A percentile compares a stretch with the other conserved stretches of the same genome.
Conservation (phyloP, 495 filamentous ascomycete genomes). For the Podospora anserina region DNA sequence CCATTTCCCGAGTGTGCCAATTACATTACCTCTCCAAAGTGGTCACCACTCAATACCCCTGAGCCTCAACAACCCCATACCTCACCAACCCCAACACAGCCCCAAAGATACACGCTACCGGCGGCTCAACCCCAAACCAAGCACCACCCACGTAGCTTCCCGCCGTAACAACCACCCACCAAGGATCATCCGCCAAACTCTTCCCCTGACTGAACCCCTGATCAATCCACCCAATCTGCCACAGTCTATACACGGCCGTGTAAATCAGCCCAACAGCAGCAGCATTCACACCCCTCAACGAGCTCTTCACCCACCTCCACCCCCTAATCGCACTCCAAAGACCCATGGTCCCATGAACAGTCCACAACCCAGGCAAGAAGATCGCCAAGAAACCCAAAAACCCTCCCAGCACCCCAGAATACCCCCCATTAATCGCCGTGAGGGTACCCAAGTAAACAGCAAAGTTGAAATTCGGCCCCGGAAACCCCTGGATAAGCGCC, state of each 20-base stretch:
- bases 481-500: constrained; percentile 78
- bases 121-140: constrained; percentile 56
- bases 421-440: constrained; percentile 41
- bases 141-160: constrained; percentile 52
- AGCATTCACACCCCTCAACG: constrained; percentile 70
- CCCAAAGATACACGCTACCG: constrained; percentile 55
- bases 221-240: constrained; percentile 70
- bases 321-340: constrained; percentile 63
- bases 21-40: background rate
- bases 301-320: constrained; percentile 51
- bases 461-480: constrained; percentile 87
- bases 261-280: constrained; percentile 76
- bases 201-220: constrained; percentile 54
- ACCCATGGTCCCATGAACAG: constrained; percentile 65
- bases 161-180: constrained; percentile 60
- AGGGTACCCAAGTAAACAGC: constrained; percentile 72
- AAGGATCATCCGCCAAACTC: constrained; percentile 52
- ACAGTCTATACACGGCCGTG: constrained; percentile 81
- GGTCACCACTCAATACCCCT: background rate
- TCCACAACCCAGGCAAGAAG: constrained; percentile 65
- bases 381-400: constrained; percentile 65
- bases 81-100: constrained; percentile 57
- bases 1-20: background rate
- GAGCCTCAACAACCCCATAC: constrained; percentile 47
- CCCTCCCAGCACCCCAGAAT: constrained; percentile 42